Percentiles rank a stretch among this genome's conserved stretches.
Evolutionary conservation across 1,284 basidiomycete genomes (phyloP).

Genomic region (Stereum hirsutum): DNA sequence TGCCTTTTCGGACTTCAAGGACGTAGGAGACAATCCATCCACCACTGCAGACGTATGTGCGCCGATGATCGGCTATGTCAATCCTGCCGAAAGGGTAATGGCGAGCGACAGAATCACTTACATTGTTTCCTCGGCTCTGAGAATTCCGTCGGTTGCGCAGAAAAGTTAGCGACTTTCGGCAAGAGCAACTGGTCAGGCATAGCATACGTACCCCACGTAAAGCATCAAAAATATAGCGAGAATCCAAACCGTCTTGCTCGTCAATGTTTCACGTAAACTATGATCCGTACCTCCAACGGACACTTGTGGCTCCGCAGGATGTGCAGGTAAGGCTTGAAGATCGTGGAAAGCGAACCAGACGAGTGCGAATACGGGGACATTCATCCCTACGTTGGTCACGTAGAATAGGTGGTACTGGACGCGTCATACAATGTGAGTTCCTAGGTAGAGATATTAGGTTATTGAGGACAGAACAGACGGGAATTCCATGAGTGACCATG

Average conservation of each 20-base stretch:
- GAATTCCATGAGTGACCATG: conserved; percentile 20
- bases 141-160: not conserved
- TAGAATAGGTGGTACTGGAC: conserved; percentile 20
- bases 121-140: conserved; percentile 24
- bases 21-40: conserved; percentile 24
- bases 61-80: too few relatives aligned
- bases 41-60: conserved; percentile 13
- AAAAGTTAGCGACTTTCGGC: not conserved
- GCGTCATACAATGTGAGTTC: not conserved
- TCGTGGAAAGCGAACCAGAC: conserved; percentile 18
- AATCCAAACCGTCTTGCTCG: conserved; percentile 21
- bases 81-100: too few relatives aligned
- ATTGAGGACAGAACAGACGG: conserved; percentile 12
- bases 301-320: conserved; percentile 10
- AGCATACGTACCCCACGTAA: conserved; percentile 19
- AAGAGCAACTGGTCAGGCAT: not conserved
- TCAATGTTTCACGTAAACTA: conserved; percentile 7
- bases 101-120: conserved; percentile 11
- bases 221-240: conserved; percentile 22
- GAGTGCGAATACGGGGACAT: conserved; percentile 16
- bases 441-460: not conserved
- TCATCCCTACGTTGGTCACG: conserved; percentile 19
- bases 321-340: conserved; percentile 15
- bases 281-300: conserved; percentile 11
- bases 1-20: conserved; percentile 20